A percentile compares a stretch with the other conserved stretches of the same genome.
phyloP scores from a whole-genome alignment of 805 yeast genomes.

The Starmerella cellae region DNA sequence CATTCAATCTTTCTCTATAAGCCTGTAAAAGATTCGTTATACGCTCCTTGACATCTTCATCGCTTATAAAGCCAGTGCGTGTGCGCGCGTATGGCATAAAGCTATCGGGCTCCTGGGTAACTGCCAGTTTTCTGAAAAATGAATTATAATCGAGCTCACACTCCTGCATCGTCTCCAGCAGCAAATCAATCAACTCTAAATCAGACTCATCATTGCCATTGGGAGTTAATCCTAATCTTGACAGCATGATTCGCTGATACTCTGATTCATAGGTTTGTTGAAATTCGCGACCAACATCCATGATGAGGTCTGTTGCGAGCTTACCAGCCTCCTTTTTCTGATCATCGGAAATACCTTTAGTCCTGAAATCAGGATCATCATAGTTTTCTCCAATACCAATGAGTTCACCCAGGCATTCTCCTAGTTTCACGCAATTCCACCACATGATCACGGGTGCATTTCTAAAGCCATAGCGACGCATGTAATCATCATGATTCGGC shows the following conservation, averaged over 20 bases:
- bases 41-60: constrained; percentile 31
- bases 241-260: constrained; percentile 45
- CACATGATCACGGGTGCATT: constrained; percentile 77
- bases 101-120: constrained; percentile 11
- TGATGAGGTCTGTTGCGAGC: constrained; percentile 52
- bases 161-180: constrained; percentile 46
- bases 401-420: constrained; percentile 69
- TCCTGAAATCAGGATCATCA: constrained; percentile 34
- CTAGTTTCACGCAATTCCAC: constrained; percentile 84
- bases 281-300: constrained; percentile 50
- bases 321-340: constrained; percentile 33
- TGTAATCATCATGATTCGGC: constrained; percentile 78
- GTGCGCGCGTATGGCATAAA: constrained; percentile 29
- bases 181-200: constrained; percentile 37
- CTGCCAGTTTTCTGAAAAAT: constrained; percentile 56
- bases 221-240: constrained; percentile 53
- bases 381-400: constrained; percentile 56
- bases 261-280: constrained; percentile 46
- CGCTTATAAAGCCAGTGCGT: constrained; percentile 24
- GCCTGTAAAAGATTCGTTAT: constrained; percentile 41
- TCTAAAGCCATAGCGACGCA: constrained; percentile 58
- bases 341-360: constrained; percentile 31
- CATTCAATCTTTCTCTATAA: constrained; percentile 35
- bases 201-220: constrained; percentile 28
- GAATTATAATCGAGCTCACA: constrained; percentile 66